Base-by-base conservation (phyloP, 495 filamentous ascomycete species). In the Venustampulla echinocandica region DNA sequence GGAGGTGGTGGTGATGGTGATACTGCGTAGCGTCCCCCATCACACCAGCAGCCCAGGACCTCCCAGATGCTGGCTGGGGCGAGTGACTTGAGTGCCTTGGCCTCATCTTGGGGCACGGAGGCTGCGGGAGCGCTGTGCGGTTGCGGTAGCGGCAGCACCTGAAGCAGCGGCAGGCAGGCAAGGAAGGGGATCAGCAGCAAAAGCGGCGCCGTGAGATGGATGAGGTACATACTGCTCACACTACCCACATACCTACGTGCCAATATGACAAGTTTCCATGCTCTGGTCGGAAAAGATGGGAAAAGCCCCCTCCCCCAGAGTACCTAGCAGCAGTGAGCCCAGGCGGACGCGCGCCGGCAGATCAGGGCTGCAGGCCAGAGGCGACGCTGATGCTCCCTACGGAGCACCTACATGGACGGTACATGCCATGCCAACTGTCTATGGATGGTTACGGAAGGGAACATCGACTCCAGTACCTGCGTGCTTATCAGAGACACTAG, bases 261-360 rank as follows among this genome's bases (percentile, higher is more conserved):
- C 30, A 21, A 36, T 38, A 36, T 36, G n/a, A 43, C 42, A 39
- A 14, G 37, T 24, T 36, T 42, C 33, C 23, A 18, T 24, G 41
- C n/a, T 41, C 30, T 6, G n/a, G n/a, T n/a, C 41, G 48, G 53
- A 49, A 41, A 50, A 43, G 28, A 53, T 53, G 54, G 54, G 49
- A 50, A 52, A 35, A 17, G 2, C 11, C 35, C 25, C 40, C 39
- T 19, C 19, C 27, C 27, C 6, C 7, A 30, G 27, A 7, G 6
- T 13, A 6, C 27, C 27, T 30, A 30, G 27, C 27, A 30, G 27
- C 27, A 30, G 13, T n/a, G n/a, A 30, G n/a, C 11, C 20, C 20
- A 20, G 20, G 37, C 37, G 25, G 24, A 9, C 37, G 53, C 46
- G 50, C 42, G 46, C 46, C 46, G 49, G 49, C 54, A 57, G 44